These are phyloP conservation scores for Lachnum nothofagi DNA, from an alignment of 2,329 filamentous ascomycete genomes.

Conservation along the genomic window DNA sequence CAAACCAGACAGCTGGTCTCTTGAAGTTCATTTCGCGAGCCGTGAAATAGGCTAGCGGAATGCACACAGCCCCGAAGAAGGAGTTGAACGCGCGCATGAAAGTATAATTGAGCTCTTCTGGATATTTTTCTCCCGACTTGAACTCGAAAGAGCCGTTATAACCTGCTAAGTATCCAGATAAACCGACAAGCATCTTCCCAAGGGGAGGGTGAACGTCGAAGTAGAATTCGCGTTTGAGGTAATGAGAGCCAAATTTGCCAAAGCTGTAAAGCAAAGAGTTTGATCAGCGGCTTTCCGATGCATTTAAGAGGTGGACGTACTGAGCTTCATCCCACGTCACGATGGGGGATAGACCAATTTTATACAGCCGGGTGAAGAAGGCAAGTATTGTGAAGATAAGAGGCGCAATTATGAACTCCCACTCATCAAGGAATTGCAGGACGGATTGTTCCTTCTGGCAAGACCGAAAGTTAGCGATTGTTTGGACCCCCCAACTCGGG, in stretches of 20 bases:
- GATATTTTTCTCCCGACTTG: constrained; percentile 96
- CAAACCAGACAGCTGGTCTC: constrained; percentile 84
- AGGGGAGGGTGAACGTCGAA: constrained; percentile 94
- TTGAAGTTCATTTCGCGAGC: constrained; percentile 84
- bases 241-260: constrained; percentile 97
- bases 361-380: constrained; percentile 63
- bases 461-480: constrained; percentile 22
- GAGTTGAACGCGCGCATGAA: constrained; percentile 99
- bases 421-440: constrained; percentile 57
- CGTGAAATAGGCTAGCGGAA: constrained; percentile 92
- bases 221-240: constrained; percentile 98
- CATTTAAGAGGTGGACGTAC: constrained; percentile 41
- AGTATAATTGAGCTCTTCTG: constrained; percentile 88
- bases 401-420: constrained; percentile 58
- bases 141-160: constrained; percentile 99
- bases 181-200: constrained; percentile 95
- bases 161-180: constrained; percentile 91
- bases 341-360: constrained; percentile 66
- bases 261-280: constrained; percentile 56
- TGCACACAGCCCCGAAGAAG: constrained; percentile 84
- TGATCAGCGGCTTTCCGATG: constrained; percentile 25
- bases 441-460: constrained; percentile 48
- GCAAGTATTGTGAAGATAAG: constrained; percentile 57
- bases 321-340: constrained; percentile 75
- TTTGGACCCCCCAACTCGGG: neutral